phyloP scores from a whole-genome alignment of 768 basidiomycete species.

The Brasilioporus rufonigricans region DNA sequence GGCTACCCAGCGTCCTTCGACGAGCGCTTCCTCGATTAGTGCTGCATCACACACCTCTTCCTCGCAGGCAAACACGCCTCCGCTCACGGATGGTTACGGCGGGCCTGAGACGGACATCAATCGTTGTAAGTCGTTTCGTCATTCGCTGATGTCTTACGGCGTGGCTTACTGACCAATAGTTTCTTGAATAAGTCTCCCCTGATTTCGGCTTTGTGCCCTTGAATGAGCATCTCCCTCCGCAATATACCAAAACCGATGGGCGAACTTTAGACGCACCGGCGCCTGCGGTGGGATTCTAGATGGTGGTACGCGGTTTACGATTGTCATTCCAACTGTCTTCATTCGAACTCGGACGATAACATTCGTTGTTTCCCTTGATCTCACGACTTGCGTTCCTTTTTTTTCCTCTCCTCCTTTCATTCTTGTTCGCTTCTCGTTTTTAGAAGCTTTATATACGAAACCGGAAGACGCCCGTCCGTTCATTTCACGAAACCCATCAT shows the following conservation, averaged over 20 bases:
- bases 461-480: slow-evolving; percentile 33
- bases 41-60: slow-evolving; percentile 75
- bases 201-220: slow-evolving; percentile 83
- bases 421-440: slow-evolving; percentile 29
- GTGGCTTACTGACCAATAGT: slow-evolving; percentile 48
- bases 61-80: slow-evolving; percentile 80
- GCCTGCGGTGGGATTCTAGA: slow-evolving; percentile 30
- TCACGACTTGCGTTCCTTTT: slow-evolving; percentile 36
- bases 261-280: slow-evolving; percentile 42
- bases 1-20: slow-evolving; percentile 58
- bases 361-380: slow-evolving; percentile 25
- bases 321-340: slow-evolving; percentile 30
- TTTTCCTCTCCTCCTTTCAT: slow-evolving; percentile 14
- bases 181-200: slow-evolving; percentile 61
- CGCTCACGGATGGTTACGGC: slow-evolving; percentile 62
- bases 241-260: slow-evolving; percentile 57
- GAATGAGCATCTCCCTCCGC: slow-evolving; percentile 70
- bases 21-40: slow-evolving; percentile 70
- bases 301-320: slow-evolving; percentile 27
- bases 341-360: slow-evolving; percentile 33
- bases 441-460: slow-evolving; percentile 33
- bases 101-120: slow-evolving; percentile 70
- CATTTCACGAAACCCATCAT: slow-evolving; percentile 36
- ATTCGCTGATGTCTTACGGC: slow-evolving; percentile 31
- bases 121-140: slow-evolving; percentile 64